These are phyloP conservation scores for Omphalotus guepiniiformis DNA, from an alignment of 768 basidiomycete species.

Conservation along the genomic window DNA sequence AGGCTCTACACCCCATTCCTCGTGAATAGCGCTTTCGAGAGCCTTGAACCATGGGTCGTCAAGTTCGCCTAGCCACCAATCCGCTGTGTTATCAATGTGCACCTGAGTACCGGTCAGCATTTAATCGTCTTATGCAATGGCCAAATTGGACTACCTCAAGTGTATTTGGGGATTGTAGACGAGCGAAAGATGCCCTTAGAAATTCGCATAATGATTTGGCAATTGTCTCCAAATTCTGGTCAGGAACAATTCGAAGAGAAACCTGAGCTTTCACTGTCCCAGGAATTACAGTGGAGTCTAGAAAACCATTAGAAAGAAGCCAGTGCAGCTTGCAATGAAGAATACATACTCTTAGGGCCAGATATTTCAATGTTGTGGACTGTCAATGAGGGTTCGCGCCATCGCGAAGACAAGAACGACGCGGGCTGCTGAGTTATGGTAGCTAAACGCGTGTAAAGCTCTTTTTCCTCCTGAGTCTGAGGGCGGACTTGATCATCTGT, in stretches of 20 bases:
- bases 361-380: conserved; percentile 83
- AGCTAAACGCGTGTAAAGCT: conserved; percentile 66
- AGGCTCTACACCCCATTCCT: conserved; percentile 86
- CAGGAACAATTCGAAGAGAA: conserved; percentile 91
- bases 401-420: conserved; percentile 67
- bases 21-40: conserved; percentile 74
- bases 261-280: conserved; percentile 78
- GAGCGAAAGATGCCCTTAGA: conserved; percentile 53
- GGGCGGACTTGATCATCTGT: conserved; percentile 78
- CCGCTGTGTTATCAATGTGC: conserved; percentile 75
- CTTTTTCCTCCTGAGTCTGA: conserved; percentile 61
- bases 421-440: conserved; percentile 64
- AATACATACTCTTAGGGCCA: conserved; percentile 65
- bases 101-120: no score
- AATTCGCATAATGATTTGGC: conserved; percentile 55
- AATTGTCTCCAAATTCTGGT: conserved; percentile 77
- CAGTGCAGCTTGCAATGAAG: neutral
- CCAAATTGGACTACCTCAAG: conserved; percentile 72
- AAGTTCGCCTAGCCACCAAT: conserved; percentile 95
- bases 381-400: conserved; percentile 89
- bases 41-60: conserved; percentile 84
- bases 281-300: conserved; percentile 89
- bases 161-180: conserved; percentile 62
- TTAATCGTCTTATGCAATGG: no score
- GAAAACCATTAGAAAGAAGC: neutral